Evolutionary conservation across 345 rosid species (phyloP).

Genomic region (Eucalyptus marginata): DNA sequence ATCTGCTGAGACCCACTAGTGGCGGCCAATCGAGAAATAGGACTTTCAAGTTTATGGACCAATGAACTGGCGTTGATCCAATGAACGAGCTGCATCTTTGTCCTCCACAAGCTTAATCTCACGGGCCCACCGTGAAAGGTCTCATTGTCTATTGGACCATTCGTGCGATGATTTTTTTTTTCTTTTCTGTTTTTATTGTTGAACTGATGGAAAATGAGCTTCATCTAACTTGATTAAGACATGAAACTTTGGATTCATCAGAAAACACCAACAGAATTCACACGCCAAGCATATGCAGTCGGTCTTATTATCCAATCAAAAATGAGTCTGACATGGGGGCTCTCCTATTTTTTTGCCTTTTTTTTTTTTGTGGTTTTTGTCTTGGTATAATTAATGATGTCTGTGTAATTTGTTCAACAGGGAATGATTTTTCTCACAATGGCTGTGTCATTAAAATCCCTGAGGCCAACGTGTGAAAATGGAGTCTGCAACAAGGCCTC

Average conservation of each 20-base stretch:
- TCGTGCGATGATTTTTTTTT: not conserved
- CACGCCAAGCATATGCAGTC: not conserved
- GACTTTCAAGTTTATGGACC: constrained; percentile 7
- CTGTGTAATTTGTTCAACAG: constrained; percentile 11
- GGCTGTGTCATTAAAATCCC: constrained; percentile 55
- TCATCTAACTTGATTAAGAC: not conserved
- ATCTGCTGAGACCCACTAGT: not conserved
- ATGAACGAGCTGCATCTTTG: not conserved
- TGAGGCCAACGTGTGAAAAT: constrained; percentile 49
- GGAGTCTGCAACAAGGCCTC: constrained; percentile 76
- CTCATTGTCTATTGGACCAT: not conserved
- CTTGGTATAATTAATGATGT: not conserved
- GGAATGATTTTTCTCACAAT: constrained; percentile 79
- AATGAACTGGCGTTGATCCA: not conserved
- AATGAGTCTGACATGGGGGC: not conserved
- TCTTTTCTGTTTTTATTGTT: not conserved
- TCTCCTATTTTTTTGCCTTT: not conserved
- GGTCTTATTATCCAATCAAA: not conserved
- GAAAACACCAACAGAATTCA: not conserved
- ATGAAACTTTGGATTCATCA: not conserved
- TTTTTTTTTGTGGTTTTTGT: not conserved
- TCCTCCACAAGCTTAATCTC: constrained; percentile 1
- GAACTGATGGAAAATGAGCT: not conserved
- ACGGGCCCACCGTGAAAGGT: not conserved
- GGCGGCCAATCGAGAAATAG: not conserved